Conservation (phyloP, 805 yeast species). For the Schwanniomyces sp. region DNA sequence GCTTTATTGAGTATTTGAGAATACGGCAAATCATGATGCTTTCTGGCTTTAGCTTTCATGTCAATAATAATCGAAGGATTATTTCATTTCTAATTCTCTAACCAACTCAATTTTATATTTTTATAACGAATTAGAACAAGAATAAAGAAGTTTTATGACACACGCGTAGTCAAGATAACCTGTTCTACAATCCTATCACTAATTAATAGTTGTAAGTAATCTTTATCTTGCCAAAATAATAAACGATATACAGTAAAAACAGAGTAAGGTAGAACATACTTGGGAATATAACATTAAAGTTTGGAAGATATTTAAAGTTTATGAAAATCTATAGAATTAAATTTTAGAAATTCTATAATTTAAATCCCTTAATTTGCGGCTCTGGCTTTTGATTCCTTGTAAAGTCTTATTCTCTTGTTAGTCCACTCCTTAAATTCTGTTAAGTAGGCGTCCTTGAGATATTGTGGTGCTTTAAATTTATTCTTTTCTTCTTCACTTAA, state of each 20-base stretch:
- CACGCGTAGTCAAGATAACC: not conserved
- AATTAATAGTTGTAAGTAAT: not conserved
- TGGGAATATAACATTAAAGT: too few relatives aligned
- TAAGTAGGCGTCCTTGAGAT: conserved; percentile 17
- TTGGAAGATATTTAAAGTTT: too few relatives aligned
- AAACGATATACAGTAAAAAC: too few relatives aligned
- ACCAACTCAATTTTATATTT: not conserved
- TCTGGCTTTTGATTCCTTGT: conserved; percentile 7
- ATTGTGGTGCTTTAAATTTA: conserved; percentile 17
- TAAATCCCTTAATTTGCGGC: too few relatives aligned
- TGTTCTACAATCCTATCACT: not conserved
- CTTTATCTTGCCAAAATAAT: too few relatives aligned
- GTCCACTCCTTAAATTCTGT: conserved; percentile 29
- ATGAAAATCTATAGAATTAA: too few relatives aligned
- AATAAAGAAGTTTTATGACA: not conserved
- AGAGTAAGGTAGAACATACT: too few relatives aligned
- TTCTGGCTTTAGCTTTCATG: conserved; percentile 1
- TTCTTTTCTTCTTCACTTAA: conserved; percentile 28
- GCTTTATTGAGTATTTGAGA: not conserved
- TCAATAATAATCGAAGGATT: not conserved
- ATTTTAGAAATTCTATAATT: too few relatives aligned
- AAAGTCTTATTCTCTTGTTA: conserved; percentile 23
- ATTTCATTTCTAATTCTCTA: not conserved
- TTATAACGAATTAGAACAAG: not conserved
- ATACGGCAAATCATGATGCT: not conserved